Base-by-base conservation (phyloP, 176 grass and related monocot genomes). In the Melocanna baccifera region DNA sequence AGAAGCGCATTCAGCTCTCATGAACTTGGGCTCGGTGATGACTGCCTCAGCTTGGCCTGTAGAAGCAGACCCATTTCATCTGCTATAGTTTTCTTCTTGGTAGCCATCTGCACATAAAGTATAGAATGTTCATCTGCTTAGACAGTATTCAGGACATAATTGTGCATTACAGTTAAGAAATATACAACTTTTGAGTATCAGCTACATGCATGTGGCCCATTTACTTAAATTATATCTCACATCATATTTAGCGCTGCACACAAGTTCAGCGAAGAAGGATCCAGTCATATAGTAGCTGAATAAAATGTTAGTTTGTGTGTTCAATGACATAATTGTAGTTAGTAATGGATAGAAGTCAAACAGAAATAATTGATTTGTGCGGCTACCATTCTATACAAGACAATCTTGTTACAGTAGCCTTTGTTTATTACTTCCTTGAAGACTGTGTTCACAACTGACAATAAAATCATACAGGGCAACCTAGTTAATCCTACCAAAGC, bases 21-120 rank as follows among this genome's bases (percentile, higher is more conserved):
- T 46, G 86, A 86, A 81, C 91, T 94, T 67, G 86, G 43, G 57
- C 88, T 90, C 22, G 89, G 70, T 0, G 96, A 88, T 52, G 88
- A 67, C 59, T 99, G 96, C 76, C 77, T 88, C 48, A 94, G 64
- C 86, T 99, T 99, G 71, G 88, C 86, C 73, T 96, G 88, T 63
- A 99, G 84, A 32, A 94, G 16, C 12, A 87, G 25, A 23, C 69
- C 88, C 62, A 85, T 83, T 67, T 99, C 88, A 34, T 96, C 93
- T 58, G 93, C 93, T 82, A 99, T 64, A 61, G 40, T 80, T 89
- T 91, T 98, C 96, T 98, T 98, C 59, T 99, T 99, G 1, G 87
- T 87, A 64, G 81, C 83, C 77, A 99, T 85, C 96, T 99, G 86
- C 90, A 99, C 13, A 32, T 14, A 84, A 85, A 78, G 22, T 19